A percentile compares a stretch with the other conserved stretches of the same genome.
These are phyloP conservation scores for Monilinia fructicola DNA, from an alignment of 2,329 filamentous ascomycete species.

Conservation along the genomic window DNA sequence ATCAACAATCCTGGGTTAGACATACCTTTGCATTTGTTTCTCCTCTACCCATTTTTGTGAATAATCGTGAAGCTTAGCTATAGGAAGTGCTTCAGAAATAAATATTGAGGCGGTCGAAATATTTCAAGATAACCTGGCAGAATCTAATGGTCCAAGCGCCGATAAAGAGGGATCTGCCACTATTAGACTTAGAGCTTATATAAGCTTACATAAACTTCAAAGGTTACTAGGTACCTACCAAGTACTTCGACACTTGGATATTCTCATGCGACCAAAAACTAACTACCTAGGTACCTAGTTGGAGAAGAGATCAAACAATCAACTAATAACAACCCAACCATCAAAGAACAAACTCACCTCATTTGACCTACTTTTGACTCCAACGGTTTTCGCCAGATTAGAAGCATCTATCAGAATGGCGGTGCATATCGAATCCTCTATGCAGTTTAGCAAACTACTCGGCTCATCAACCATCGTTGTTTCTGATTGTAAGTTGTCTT, in stretches of 20 bases:
- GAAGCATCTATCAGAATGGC: neutral
- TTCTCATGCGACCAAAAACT: neutral
- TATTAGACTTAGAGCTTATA: neutral
- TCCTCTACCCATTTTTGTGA: conserved; percentile 37
- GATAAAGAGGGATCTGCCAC: conserved; percentile 24
- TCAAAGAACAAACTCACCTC: neutral
- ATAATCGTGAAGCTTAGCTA: conserved; percentile 8
- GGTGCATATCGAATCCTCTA: conserved; percentile 61
- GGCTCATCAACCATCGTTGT: conserved; percentile 76
- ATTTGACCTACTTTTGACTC: neutral
- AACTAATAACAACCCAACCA: neutral
- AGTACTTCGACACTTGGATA: no score
- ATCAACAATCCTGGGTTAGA: neutral
- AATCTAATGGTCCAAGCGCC: conserved; percentile 24
- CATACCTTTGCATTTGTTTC: conserved; percentile 39
- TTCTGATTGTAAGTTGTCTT: conserved; percentile 72
- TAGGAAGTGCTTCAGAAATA: conserved; percentile 22
- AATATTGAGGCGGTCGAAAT: conserved; percentile 26
- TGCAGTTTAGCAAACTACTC: conserved; percentile 72
- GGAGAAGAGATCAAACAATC: conserved; percentile 2
- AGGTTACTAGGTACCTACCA: no score
- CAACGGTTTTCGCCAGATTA: neutral
- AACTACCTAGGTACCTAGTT: no score
- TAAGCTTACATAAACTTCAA: neutral
- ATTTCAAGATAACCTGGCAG: conserved; percentile 24